phyloP scores from a whole-genome alignment of 768 basidiomycete species.

The Leccinellum albellum region DNA sequence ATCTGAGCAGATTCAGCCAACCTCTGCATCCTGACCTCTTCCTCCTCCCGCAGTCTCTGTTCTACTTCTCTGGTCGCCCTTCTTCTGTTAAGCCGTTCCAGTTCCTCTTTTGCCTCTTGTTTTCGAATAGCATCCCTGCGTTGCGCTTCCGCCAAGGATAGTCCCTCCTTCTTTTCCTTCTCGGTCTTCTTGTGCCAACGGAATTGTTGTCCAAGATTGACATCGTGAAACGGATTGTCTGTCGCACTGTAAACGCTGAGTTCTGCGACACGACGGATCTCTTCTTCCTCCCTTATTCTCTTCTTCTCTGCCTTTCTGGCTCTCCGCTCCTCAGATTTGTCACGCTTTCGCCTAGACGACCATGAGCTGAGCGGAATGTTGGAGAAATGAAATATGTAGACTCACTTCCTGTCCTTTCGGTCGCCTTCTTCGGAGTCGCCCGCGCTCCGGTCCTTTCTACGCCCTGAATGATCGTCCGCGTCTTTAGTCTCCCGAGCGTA shows the following conservation, averaged over 20 bases:
- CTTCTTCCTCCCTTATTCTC: slow-evolving; percentile 78
- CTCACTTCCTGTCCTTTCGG: slow-evolving; percentile 48
- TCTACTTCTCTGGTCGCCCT: slow-evolving; percentile 93
- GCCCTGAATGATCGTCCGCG: slow-evolving; percentile 32
- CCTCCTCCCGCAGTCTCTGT: slow-evolving; percentile 83
- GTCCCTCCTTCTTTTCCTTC: slow-evolving; percentile 86
- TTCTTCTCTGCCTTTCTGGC: slow-evolving; percentile 88
- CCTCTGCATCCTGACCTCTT: slow-evolving; percentile 84
- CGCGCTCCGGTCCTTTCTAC: slow-evolving; percentile 21
- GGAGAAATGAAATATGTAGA: neutral
- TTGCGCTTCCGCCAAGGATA: slow-evolving; percentile 75
- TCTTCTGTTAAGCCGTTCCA: slow-evolving; percentile 85
- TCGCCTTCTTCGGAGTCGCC: slow-evolving; percentile 26
- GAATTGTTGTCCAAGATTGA: slow-evolving; percentile 94
- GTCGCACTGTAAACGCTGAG: slow-evolving; percentile 93
- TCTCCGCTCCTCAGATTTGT: slow-evolving; percentile 81
- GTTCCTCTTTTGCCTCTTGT: slow-evolving; percentile 91
- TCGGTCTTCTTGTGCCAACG: slow-evolving; percentile 99
- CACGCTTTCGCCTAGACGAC: slow-evolving; percentile 65
- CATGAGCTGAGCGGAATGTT: slow-evolving; percentile 2
- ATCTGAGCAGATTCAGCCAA: slow-evolving; percentile 94
- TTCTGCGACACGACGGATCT: slow-evolving; percentile 89
- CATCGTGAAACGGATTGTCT: slow-evolving; percentile 98
- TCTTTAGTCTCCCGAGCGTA: slow-evolving; percentile 30
- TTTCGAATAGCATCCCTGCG: slow-evolving; percentile 73